Evolutionary conservation across 2,329 filamentous ascomycete species (phyloP).

Genomic region (Berkeleyomyces basicola): DNA sequence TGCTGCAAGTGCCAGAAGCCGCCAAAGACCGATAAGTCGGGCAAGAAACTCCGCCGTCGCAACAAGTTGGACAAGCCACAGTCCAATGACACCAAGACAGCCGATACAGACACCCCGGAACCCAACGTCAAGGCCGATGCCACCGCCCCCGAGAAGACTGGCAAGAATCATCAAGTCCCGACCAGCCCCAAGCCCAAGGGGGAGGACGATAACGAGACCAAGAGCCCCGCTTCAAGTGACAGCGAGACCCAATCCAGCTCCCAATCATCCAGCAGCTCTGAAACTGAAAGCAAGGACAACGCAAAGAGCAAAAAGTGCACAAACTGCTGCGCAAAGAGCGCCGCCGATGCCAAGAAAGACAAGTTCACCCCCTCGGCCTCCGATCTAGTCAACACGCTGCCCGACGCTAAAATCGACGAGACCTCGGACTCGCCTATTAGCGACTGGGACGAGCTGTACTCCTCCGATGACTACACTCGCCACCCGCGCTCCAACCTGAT

Average conservation of each 20-base stretch:
- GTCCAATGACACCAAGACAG: background rate
- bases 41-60: too few relatives aligned
- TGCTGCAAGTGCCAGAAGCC: background rate
- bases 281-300: background rate
- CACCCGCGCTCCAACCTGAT: slow-evolving; percentile 28
- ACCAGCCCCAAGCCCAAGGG: background rate
- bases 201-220: background rate
- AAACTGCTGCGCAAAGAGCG: background rate
- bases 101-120: background rate
- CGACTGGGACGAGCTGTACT: slow-evolving; percentile 43
- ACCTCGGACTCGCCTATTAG: slow-evolving; percentile 43
- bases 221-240: background rate
- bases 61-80: slow-evolving; percentile 5
- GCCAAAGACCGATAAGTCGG: slow-evolving; percentile 4
- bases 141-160: background rate
- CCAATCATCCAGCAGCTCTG: background rate
- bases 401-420: slow-evolving; percentile 22
- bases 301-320: background rate
- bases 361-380: background rate
- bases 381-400: background rate
- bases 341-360: background rate
- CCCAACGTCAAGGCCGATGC: slow-evolving; percentile 13
- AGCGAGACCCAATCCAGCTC: background rate
- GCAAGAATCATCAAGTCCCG: background rate
- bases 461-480: slow-evolving; percentile 38